phyloP scores from a whole-genome alignment of 305 asterid species.

The Caryopteris hybrid region DNA sequence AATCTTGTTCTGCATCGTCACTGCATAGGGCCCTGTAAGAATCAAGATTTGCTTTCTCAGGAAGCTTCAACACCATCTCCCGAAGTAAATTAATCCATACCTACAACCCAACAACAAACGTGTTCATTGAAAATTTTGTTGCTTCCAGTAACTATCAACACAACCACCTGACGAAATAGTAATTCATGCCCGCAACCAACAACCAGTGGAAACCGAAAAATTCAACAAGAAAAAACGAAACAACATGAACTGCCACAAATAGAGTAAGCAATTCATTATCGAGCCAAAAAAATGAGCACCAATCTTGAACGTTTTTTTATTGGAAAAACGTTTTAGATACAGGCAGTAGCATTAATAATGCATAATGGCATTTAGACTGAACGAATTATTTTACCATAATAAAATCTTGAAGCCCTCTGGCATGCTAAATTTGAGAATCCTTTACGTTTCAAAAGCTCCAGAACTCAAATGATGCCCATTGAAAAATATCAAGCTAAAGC shows the following conservation, averaged over 20 bases:
- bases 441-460: too few relatives aligned
- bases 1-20: constrained; percentile 88
- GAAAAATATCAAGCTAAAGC: too few relatives aligned
- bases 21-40: constrained; percentile 61
- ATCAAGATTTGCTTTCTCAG: constrained; percentile 53
- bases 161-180: neutral
- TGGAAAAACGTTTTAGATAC: too few relatives aligned
- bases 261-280: neutral
- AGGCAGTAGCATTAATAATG: too few relatives aligned
- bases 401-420: too few relatives aligned
- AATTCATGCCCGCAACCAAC: neutral
- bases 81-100: constrained; percentile 88
- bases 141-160: constrained; percentile 4
- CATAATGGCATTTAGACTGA: too few relatives aligned
- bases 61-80: constrained; percentile 89
- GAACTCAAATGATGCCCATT: too few relatives aligned
- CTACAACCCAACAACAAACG: constrained; percentile 35
- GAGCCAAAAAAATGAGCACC: too few relatives aligned
- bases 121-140: constrained; percentile 1
- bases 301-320: too few relatives aligned
- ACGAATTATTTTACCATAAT: neutral
- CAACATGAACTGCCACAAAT: neutral
- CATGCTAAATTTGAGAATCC: too few relatives aligned
- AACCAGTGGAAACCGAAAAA: neutral
- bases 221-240: neutral